These are phyloP conservation scores for Alternaria angustiovoidea DNA, from an alignment of 2,329 filamentous ascomycete genomes.

Conservation along the genomic window DNA sequence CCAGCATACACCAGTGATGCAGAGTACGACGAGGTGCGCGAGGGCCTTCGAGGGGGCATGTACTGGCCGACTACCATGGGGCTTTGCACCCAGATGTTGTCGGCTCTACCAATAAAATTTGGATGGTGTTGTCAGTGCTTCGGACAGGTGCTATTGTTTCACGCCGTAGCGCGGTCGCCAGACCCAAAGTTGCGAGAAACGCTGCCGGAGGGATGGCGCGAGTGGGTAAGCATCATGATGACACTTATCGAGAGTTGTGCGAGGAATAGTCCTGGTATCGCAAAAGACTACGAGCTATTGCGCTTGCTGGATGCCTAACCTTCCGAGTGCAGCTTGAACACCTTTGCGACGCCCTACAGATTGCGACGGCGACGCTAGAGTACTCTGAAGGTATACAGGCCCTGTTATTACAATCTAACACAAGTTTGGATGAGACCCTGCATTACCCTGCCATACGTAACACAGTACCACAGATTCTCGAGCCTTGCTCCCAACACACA, in stretches of 20 bases:
- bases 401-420: neutral
- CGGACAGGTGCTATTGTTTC: conserved; percentile 47
- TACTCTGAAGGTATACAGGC: neutral
- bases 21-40: conserved; percentile 43
- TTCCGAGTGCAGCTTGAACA: neutral
- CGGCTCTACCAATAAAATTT: conserved; percentile 48
- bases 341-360: neutral
- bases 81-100: conserved; percentile 47
- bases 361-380: neutral
- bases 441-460: conserved; percentile 5
- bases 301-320: conserved; percentile 34
- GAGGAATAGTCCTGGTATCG: conserved; percentile 45
- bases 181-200: conserved; percentile 41
- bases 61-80: conserved; percentile 50
- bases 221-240: conserved; percentile 50
- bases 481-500: neutral
- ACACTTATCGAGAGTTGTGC: conserved; percentile 44
- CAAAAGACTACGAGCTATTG: conserved; percentile 46
- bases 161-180: conserved; percentile 40
- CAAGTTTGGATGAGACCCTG: neutral
- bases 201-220: conserved; percentile 45
- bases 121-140: conserved; percentile 51
- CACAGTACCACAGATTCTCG: conserved; percentile 1
- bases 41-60: conserved; percentile 45
- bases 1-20: conserved; percentile 38